phyloP scores from a whole-genome alignment of 352 stramenopile species.

The Globisporangium carolinianum region DNA sequence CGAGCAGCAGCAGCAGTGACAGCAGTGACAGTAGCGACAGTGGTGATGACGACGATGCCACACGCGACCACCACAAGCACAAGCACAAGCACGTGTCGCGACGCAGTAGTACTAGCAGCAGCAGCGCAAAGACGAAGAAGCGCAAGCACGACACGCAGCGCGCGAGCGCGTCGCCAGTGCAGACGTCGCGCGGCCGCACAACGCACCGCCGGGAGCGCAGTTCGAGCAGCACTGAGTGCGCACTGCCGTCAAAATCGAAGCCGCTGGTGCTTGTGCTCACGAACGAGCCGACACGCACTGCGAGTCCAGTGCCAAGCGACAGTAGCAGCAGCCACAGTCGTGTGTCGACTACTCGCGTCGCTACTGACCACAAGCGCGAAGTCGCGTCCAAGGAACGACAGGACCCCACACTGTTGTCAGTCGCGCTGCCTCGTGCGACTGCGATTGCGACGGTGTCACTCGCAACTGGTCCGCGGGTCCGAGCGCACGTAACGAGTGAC shows the following conservation, averaged over 20 bases:
- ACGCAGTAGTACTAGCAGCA: too few species aligned
- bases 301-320: neutral
- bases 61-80: neutral
- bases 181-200: neutral
- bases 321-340: neutral
- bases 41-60: neutral
- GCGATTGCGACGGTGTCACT: neutral
- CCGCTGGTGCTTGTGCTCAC: neutral
- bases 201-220: neutral
- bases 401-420: neutral
- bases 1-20: slow-evolving; percentile 2
- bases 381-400: slow-evolving; percentile 8
- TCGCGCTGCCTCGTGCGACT: too few species aligned
- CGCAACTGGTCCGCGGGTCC: too few species aligned
- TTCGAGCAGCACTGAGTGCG: too few species aligned
- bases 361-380: slow-evolving; percentile 5
- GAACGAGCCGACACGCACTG: neutral
- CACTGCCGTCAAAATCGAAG: neutral
- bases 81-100: neutral
- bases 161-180: neutral
- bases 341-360: too few species aligned
- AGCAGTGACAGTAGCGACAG: slow-evolving; percentile 1
- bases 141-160: neutral
- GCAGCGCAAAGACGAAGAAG: neutral
- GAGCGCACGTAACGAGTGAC: too few species aligned